These are phyloP conservation scores for Pelargonium australe DNA, from an alignment of 441 rosid genomes.

Conservation along the genomic window DNA sequence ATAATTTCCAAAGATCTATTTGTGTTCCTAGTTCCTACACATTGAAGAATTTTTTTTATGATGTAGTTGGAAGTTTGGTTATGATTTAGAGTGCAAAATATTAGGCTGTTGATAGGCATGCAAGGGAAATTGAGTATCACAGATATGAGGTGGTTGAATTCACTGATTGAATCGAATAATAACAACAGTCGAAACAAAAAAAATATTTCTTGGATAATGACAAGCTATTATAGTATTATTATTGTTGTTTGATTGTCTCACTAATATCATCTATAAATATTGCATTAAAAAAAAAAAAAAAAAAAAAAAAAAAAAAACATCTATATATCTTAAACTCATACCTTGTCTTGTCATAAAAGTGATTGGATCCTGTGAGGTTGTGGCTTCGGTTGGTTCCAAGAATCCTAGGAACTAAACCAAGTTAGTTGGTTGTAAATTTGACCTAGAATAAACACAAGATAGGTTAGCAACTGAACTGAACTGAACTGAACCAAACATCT, in stretches of 20 bases:
- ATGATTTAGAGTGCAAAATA: conserved; percentile 3
- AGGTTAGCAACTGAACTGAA: too few relatives aligned
- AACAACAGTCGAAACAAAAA: not conserved
- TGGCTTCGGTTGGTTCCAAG: too few relatives aligned
- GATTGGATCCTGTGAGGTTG: too few relatives aligned
- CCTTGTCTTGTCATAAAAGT: too few relatives aligned
- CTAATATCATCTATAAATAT: not conserved
- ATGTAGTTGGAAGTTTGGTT: not conserved
- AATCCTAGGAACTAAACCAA: too few relatives aligned
- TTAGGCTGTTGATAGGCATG: conserved; percentile 2
- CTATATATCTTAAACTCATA: too few relatives aligned
- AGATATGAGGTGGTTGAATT: not conserved
- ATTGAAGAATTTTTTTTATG: too few relatives aligned
- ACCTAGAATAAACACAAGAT: too few relatives aligned
- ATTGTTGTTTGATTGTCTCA: not conserved
- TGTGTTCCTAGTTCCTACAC: too few relatives aligned
- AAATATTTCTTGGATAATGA: not conserved
- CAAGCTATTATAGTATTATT: not conserved
- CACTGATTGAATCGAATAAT: not conserved
- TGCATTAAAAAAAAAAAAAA: conserved; percentile 78
- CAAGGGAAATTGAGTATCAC: not conserved
- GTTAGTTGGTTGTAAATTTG: too few relatives aligned
- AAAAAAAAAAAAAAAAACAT: too few relatives aligned
- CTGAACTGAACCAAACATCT: not conserved
- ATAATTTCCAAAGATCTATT: too few relatives aligned